Percentiles rank a stretch among this genome's conserved stretches.
Conservation (phyloP, 1,284 basidiomycete genomes). For the Malassezia yamatoensis region DNA sequence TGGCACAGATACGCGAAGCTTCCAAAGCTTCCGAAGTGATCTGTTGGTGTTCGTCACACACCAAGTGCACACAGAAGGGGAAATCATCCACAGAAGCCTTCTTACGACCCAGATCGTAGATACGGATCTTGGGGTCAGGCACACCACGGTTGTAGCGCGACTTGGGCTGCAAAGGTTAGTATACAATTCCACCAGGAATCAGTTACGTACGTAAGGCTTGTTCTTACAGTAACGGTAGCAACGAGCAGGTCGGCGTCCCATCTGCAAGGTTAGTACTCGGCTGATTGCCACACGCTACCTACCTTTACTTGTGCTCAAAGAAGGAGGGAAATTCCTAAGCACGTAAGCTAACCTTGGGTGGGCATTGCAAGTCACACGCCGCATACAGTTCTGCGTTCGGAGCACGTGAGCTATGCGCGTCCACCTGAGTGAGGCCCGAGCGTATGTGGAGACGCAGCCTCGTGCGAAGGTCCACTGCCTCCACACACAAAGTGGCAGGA, state of each 20-base stretch:
- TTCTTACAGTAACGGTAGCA: conserved; percentile 49
- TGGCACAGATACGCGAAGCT: conserved; percentile 96
- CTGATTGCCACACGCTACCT: not conserved
- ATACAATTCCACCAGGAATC: conserved; percentile 7
- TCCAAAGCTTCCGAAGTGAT: conserved; percentile 91
- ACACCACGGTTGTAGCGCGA: conserved; percentile 79
- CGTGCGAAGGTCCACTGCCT: no score
- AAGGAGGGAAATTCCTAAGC: not conserved
- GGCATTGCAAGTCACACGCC: not conserved
- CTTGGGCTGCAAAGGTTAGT: conserved; percentile 32
- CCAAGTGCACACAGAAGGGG: conserved; percentile 71
- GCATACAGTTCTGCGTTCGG: conserved; percentile 1
- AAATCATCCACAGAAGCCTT: conserved; percentile 85
- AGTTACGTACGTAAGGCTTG: conserved; percentile 28
- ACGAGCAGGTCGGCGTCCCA: conserved; percentile 23
- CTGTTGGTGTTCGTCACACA: conserved; percentile 97
- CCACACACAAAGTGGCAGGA: no score
- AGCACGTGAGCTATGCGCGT: not conserved
- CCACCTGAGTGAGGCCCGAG: not conserved
- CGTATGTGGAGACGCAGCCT: no score
- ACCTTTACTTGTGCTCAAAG: not conserved
- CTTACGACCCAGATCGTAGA: conserved; percentile 78
- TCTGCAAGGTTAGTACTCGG: conserved; percentile 1
- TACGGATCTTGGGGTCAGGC: conserved; percentile 48
- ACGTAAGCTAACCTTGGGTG: not conserved